These are phyloP conservation scores for Verticillium tricorpus DNA, from an alignment of 2,329 filamentous ascomycete species.

Conservation along the genomic window DNA sequence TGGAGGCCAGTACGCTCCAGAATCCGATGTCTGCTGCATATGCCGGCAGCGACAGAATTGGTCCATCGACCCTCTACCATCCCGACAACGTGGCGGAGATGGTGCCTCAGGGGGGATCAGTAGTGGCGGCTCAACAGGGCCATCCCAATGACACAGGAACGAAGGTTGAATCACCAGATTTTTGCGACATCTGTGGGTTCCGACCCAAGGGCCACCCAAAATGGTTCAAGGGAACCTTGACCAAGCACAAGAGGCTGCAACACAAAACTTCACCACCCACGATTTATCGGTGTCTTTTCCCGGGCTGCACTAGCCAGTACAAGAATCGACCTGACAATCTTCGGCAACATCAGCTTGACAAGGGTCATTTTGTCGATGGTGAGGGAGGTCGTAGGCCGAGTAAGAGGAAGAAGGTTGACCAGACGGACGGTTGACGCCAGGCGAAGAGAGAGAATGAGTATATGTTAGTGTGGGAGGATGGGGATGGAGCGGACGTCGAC, in stretches of 20 bases:
- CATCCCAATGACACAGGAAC: not conserved
- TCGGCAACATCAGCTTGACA: constrained; percentile 52
- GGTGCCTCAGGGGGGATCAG: not conserved
- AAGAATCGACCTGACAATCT: constrained; percentile 53
- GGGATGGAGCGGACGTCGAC: not conserved
- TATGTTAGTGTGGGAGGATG: no score
- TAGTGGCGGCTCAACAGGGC: not conserved
- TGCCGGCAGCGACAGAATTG: not conserved
- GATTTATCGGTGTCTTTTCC: constrained; percentile 49
- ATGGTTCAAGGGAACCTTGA: constrained; percentile 56
- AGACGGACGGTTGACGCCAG: not conserved
- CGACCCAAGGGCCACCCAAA: constrained; percentile 51
- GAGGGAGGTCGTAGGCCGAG: constrained; percentile 31
- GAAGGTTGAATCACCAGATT: constrained; percentile 38
- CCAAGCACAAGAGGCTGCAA: constrained; percentile 52
- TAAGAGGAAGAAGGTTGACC: constrained; percentile 42
- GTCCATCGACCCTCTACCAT: not conserved
- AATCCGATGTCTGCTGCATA: not conserved
- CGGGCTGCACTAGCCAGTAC: constrained; percentile 50
- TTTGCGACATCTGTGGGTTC: constrained; percentile 50
- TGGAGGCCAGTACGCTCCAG: not conserved
- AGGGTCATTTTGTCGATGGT: constrained; percentile 47
- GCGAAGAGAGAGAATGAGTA: no score
- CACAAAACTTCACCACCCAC: constrained; percentile 43
- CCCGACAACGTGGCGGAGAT: not conserved